These are phyloP conservation scores for Coix lacrymajobi DNA, from an alignment of 176 grass and related monocot species.

Conservation along the genomic window DNA sequence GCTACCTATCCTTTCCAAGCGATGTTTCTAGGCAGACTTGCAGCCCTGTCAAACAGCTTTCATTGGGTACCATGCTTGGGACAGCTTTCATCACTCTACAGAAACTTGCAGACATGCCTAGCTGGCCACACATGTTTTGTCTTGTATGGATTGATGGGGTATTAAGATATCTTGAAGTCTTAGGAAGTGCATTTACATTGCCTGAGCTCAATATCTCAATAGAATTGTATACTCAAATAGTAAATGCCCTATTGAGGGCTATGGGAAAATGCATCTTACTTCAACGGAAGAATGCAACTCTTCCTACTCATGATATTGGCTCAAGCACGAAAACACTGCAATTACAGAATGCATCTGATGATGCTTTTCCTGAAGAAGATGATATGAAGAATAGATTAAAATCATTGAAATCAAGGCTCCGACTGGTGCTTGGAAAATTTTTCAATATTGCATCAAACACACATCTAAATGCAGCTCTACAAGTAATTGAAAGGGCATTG, in stretches of 20 bases:
- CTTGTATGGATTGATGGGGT: slow-evolving; percentile 81
- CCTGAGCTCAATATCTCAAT: slow-evolving; percentile 56
- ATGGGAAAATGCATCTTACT: slow-evolving; percentile 91
- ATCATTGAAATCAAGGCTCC: slow-evolving; percentile 72
- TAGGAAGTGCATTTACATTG: slow-evolving; percentile 52
- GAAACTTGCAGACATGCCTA: slow-evolving; percentile 64
- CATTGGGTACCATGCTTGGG: slow-evolving; percentile 41
- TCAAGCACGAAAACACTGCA: slow-evolving; percentile 71
- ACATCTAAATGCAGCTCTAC: slow-evolving; percentile 47
- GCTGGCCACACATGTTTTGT: slow-evolving; percentile 47
- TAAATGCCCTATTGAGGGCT: slow-evolving; percentile 64
- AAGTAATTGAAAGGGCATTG: slow-evolving; percentile 82
- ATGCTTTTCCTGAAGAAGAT: slow-evolving; percentile 25
- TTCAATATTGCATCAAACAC: slow-evolving; percentile 53
- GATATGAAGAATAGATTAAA: slow-evolving; percentile 45
- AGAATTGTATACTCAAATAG: slow-evolving; percentile 53
- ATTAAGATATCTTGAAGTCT: slow-evolving; percentile 77
- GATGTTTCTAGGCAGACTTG: slow-evolving; percentile 28
- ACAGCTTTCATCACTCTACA: slow-evolving; percentile 61
- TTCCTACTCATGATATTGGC: slow-evolving; percentile 79
- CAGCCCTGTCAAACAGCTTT: slow-evolving; percentile 29
- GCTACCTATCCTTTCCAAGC: slow-evolving; percentile 31
- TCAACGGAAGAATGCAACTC: slow-evolving; percentile 73
- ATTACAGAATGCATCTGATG: slow-evolving; percentile 30
- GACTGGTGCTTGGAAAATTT: slow-evolving; percentile 68